Evolutionary conservation across 495 filamentous ascomycete species (phyloP).

Genomic region (Talaromyces wortmannii): DNA sequence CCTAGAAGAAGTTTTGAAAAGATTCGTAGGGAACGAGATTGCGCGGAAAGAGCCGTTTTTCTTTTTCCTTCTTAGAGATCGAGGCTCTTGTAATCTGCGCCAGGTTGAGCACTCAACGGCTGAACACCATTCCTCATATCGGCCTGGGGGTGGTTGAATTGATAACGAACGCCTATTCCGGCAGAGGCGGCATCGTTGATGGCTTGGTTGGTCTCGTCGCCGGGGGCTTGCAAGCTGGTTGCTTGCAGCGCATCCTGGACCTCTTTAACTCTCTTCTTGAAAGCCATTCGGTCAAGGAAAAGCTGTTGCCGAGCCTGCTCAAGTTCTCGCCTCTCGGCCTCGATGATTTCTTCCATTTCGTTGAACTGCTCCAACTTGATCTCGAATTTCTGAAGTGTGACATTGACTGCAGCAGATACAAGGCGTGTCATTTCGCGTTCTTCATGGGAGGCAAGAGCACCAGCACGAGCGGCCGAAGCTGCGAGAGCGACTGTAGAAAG

Average conservation of each 20-base stretch:
- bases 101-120: conserved; percentile 57
- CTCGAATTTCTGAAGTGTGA: conserved; percentile 76
- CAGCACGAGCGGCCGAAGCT: conserved; percentile 74
- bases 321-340: conserved; percentile 86
- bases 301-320: conserved; percentile 86
- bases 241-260: conserved; percentile 70
- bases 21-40: too few species aligned
- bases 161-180: conserved; percentile 48
- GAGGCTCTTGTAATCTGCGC: conserved; percentile 41
- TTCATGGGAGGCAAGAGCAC: conserved; percentile 86
- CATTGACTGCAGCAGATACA: conserved; percentile 76
- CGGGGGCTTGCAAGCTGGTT: conserved; percentile 47
- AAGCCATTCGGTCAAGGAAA: conserved; percentile 83
- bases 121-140: conserved; percentile 44
- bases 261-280: conserved; percentile 79
- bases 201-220: conserved; percentile 48
- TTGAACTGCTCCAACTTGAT: conserved; percentile 87
- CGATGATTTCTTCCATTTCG: conserved; percentile 86
- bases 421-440: conserved; percentile 93
- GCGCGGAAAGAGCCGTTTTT: neutral
- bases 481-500: conserved; percentile 77
- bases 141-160: conserved; percentile 45
- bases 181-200: conserved; percentile 39
- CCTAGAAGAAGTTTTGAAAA: neutral
- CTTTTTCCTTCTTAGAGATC: conserved; percentile 28